Conservation (phyloP, 2,329 filamentous ascomycete species). For the Beauveria brongniartii region DNA sequence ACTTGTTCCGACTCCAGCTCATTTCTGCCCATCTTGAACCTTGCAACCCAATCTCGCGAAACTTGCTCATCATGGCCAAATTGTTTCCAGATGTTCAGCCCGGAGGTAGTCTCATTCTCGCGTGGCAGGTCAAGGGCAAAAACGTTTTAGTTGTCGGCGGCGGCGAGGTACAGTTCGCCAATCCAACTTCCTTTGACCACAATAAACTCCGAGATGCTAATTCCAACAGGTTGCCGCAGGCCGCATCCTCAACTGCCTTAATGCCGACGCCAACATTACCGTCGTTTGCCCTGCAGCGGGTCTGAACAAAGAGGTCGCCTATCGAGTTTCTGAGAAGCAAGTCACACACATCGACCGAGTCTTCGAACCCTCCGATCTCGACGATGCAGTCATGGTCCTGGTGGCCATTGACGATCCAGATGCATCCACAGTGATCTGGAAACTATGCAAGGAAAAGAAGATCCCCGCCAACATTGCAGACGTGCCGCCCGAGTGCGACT, state of each 20-base stretch:
- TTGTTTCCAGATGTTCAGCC: constrained; percentile 75
- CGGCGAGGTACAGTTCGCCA: constrained; percentile 64
- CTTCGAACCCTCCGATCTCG: constrained; percentile 82
- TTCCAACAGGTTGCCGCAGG: constrained; percentile 76
- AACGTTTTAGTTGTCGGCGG: constrained; percentile 88
- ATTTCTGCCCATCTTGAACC: constrained; percentile 2
- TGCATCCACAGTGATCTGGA: constrained; percentile 87
- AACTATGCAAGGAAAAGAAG: constrained; percentile 75
- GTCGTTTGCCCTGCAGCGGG: constrained; percentile 74
- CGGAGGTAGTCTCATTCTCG: constrained; percentile 86
- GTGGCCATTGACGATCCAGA: constrained; percentile 89
- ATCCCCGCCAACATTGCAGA: constrained; percentile 95
- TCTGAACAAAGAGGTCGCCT: constrained; percentile 80
- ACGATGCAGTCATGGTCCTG: constrained; percentile 77
- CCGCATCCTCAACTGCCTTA: constrained; percentile 87
- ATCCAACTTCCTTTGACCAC: background rate
- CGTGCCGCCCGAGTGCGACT: constrained; percentile 93
- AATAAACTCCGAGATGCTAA: background rate
- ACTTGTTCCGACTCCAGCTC: constrained; percentile 1
- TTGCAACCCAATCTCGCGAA: constrained; percentile 2
- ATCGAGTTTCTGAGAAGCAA: constrained; percentile 67
- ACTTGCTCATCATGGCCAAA: constrained; percentile 23
- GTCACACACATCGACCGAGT: constrained; percentile 73
- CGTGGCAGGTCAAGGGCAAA: constrained; percentile 90
- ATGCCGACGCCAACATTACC: constrained; percentile 85